Percentiles rank a stretch among this genome's conserved stretches.
Conservation (phyloP, 164 flowering plant species). For the Magnolia kwangsiensis region DNA sequence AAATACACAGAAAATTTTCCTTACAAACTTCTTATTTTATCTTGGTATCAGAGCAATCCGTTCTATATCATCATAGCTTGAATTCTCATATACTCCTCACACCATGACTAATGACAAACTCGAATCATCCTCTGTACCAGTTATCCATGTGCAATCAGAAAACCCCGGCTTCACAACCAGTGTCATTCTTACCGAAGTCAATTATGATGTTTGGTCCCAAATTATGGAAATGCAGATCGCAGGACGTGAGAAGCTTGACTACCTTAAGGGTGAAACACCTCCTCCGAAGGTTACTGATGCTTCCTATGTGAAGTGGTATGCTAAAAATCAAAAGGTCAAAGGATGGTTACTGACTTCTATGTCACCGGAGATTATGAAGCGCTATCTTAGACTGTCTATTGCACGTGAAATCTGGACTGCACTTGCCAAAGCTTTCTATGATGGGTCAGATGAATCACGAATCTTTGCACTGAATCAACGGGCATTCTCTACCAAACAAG, state of each 20-base stretch:
- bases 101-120: neutral
- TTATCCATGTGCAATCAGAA: neutral
- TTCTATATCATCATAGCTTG: too few relatives aligned
- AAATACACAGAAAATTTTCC: neutral
- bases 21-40: neutral
- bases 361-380: constrained; percentile 3
- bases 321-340: constrained; percentile 6
- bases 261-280: neutral
- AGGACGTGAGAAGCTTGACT: neutral
- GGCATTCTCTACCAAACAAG: constrained; percentile 5
- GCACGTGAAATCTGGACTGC: constrained; percentile 8
- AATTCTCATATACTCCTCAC: neutral
- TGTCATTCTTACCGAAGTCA: neutral
- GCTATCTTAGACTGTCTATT: neutral
- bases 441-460: constrained; percentile 8
- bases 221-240: constrained; percentile 3
- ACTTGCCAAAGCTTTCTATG: constrained; percentile 18
- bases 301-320: constrained; percentile 6
- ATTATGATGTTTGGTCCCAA: constrained; percentile 5
- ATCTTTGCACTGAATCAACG: constrained; percentile 12
- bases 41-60: neutral
- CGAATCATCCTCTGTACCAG: neutral
- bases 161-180: neutral
- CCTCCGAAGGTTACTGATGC: neutral
- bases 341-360: constrained; percentile 8